These are phyloP conservation scores for Primulina eburnea DNA, from an alignment of 257 asterid genomes.

Conservation along the genomic window DNA sequence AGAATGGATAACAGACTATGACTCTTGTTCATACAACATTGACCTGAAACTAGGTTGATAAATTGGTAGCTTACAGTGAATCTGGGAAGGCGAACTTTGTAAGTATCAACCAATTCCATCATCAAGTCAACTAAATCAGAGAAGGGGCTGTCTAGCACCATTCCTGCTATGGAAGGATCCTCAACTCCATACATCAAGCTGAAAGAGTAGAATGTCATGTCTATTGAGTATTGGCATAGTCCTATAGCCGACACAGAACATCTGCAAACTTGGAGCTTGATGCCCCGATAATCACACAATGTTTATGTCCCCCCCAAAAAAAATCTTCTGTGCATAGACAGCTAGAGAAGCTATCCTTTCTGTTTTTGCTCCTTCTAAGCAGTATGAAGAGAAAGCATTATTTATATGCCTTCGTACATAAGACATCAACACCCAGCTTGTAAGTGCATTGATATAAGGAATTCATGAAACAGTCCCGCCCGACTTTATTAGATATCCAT, in stretches of 20 bases:
- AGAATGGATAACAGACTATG: background rate
- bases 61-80: constrained; percentile 63
- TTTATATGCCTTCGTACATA: background rate
- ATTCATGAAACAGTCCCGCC: background rate
- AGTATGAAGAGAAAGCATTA: constrained; percentile 5
- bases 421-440: background rate
- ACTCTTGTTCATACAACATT: constrained; percentile 13
- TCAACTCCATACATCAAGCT: constrained; percentile 94
- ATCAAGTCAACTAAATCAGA: constrained; percentile 91
- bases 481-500: background rate
- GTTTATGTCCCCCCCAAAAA: background rate
- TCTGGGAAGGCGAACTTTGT: constrained; percentile 84
- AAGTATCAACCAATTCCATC: constrained; percentile 95
- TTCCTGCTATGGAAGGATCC: constrained; percentile 99
- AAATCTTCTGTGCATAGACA: background rate
- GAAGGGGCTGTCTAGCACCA: constrained; percentile 95
- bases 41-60: constrained; percentile 10
- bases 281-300: background rate
- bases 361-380: background rate
- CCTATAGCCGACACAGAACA: constrained; percentile 1
- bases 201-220: constrained; percentile 37
- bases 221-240: constrained; percentile 6
- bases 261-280: constrained; percentile 6
- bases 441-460: background rate
- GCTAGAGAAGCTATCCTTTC: constrained; percentile 10